These are phyloP conservation scores for Aspergillus persii DNA, from an alignment of 2,329 filamentous ascomycete species.

Conservation along the genomic window DNA sequence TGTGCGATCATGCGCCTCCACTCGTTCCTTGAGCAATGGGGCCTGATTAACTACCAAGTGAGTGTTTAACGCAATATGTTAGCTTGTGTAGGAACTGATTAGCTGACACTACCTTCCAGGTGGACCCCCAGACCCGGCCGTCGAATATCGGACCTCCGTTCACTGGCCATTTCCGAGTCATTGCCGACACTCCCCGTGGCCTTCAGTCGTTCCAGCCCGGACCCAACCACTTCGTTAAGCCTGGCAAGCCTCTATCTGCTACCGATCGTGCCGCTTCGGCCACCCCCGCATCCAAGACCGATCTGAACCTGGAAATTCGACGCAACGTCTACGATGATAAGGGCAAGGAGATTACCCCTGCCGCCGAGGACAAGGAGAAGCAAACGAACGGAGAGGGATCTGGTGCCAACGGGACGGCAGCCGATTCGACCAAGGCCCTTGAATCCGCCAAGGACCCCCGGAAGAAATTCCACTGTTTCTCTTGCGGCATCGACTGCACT, in stretches of 20 bases:
- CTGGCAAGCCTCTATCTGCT: conserved; percentile 60
- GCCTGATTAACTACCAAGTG: conserved; percentile 98
- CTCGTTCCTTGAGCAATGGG: conserved; percentile 97
- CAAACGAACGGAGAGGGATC: conserved; percentile 68
- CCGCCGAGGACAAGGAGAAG: conserved; percentile 64
- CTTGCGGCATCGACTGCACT: conserved; percentile 88
- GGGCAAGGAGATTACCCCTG: conserved; percentile 76
- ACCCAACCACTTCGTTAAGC: conserved; percentile 65
- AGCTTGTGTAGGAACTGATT: not conserved
- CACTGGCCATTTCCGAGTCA: conserved; percentile 94
- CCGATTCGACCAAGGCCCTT: conserved; percentile 60
- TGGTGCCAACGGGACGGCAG: conserved; percentile 61
- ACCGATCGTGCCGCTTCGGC: conserved; percentile 72
- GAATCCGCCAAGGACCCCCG: conserved; percentile 62
- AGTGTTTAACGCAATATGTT: conserved; percentile 12
- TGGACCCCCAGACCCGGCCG: conserved; percentile 91
- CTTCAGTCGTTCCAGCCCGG: conserved; percentile 94
- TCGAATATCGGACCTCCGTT: conserved; percentile 96
- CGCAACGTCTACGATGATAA: conserved; percentile 94
- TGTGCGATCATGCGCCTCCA: conserved; percentile 99
- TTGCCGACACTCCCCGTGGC: conserved; percentile 90
- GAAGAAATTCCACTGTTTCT: conserved; percentile 75
- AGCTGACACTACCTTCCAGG: conserved; percentile 52
- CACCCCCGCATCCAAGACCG: conserved; percentile 66
- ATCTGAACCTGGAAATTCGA: conserved; percentile 87